phyloP scores from a whole-genome alignment of 352 stramenopile genomes.

The Phytopythium montanum region DNA sequence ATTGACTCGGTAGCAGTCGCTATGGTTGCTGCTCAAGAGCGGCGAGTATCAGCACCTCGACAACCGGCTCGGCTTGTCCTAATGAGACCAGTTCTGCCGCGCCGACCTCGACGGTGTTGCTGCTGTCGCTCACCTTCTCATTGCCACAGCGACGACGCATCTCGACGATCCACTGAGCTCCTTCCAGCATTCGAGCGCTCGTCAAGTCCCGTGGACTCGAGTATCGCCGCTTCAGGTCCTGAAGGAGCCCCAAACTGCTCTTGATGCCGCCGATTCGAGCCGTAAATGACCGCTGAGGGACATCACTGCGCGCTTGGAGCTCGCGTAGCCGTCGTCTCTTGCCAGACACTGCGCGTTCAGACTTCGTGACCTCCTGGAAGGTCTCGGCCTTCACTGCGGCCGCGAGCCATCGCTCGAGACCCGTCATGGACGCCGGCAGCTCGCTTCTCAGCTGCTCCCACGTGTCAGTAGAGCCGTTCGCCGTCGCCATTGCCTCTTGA shows the following conservation, averaged over 20 bases:
- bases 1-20: background rate
- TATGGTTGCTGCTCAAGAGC: background rate
- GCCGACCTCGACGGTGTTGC: background rate
- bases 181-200: background rate
- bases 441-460: conserved; percentile 2
- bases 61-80: background rate
- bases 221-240: background rate
- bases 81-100: background rate
- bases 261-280: background rate
- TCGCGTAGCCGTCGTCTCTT: conserved; percentile 26
- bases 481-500: background rate
- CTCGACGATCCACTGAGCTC: background rate
- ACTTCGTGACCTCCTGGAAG: conserved; percentile 24
- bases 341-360: conserved; percentile 20
- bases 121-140: background rate
- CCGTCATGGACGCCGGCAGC: conserved; percentile 14
- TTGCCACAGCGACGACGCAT: background rate
- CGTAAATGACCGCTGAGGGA: background rate
- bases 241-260: background rate
- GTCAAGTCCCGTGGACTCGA: too few species aligned
- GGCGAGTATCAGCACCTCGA: background rate
- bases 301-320: background rate
- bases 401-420: conserved; percentile 23
- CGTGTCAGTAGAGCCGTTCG: background rate
- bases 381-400: conserved; percentile 19